Evolutionary conservation across 805 yeast species (phyloP).

Genomic region (Metahyphopichia silvanorum): DNA sequence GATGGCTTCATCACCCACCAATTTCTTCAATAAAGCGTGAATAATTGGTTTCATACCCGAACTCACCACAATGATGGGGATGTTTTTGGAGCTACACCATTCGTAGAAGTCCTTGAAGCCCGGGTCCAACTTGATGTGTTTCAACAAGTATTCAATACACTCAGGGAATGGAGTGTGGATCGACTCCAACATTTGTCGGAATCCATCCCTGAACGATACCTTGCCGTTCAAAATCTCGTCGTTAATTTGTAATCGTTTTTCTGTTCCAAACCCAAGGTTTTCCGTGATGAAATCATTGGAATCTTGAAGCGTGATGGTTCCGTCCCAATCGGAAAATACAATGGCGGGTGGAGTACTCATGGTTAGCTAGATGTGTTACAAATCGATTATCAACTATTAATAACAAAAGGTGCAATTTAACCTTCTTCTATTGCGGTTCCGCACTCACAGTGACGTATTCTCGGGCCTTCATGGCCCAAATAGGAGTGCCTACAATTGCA

Average conservation of each 20-base stretch:
- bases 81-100: conserved; percentile 68
- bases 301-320: conserved; percentile 94
- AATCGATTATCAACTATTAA: no score
- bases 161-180: conserved; percentile 72
- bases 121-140: conserved; percentile 75
- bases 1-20: conserved; percentile 76
- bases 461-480: no score
- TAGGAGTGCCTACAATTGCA: no score
- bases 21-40: conserved; percentile 64
- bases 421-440: no score
- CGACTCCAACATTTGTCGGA: conserved; percentile 79
- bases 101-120: conserved; percentile 81
- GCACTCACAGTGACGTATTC: no score
- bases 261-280: conserved; percentile 78
- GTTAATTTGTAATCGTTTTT: conserved; percentile 62
- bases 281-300: conserved; percentile 92
- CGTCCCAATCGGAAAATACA: conserved; percentile 97
- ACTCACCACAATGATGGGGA: conserved; percentile 85
- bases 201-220: conserved; percentile 77
- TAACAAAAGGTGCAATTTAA: no score
- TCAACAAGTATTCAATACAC: conserved; percentile 67
- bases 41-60: conserved; percentile 95
- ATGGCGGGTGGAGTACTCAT: conserved; percentile 51
- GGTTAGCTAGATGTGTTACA: no score
- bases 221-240: conserved; percentile 67